phyloP scores from a whole-genome alignment of 2,329 filamentous ascomycete genomes.

The Claviceps capensis region DNA sequence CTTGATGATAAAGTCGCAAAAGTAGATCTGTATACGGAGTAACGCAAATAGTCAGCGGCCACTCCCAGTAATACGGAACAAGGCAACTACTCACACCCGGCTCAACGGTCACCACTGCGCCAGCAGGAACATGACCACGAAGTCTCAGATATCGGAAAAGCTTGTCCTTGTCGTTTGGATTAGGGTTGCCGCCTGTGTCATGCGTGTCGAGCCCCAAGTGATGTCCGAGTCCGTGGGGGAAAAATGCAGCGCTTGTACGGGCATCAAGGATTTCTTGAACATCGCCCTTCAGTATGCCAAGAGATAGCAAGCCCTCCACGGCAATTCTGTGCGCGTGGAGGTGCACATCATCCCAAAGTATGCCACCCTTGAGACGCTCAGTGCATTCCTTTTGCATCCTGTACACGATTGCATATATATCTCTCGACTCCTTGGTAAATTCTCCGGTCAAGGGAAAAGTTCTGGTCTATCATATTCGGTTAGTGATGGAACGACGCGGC shows the following conservation, averaged over 20 bases:
- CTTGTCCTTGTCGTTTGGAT: conserved; percentile 64
- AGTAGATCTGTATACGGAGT: conserved; percentile 54
- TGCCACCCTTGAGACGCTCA: conserved; percentile 55
- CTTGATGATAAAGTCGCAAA: conserved; percentile 77
- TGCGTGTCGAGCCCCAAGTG: conserved; percentile 90
- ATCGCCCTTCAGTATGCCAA: conserved; percentile 60
- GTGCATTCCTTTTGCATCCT: conserved; percentile 78
- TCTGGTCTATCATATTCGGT: conserved; percentile 45
- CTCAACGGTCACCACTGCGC: conserved; percentile 85
- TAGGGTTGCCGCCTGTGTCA: conserved; percentile 66
- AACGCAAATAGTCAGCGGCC: conserved; percentile 3
- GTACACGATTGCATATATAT: conserved; percentile 72
- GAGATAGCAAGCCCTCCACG: conserved; percentile 60
- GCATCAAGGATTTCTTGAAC: conserved; percentile 61
- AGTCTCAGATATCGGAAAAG: conserved; percentile 83
- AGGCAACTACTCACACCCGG: conserved; percentile 51
- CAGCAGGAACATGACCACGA: conserved; percentile 58
- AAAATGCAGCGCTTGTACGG: conserved; percentile 77
- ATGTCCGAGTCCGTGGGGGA: conserved; percentile 83
- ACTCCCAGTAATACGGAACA: background rate
- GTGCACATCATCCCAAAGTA: conserved; percentile 73
- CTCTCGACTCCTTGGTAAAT: conserved; percentile 54
- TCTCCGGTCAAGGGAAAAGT: conserved; percentile 70
- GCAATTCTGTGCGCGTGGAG: conserved; percentile 66
- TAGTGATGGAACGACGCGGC: background rate